Evolutionary conservation across 768 basidiomycete genomes (phyloP), one percentile per base, ranked within the genome.

Genomic region (Naganishia vishniacii): DNA sequence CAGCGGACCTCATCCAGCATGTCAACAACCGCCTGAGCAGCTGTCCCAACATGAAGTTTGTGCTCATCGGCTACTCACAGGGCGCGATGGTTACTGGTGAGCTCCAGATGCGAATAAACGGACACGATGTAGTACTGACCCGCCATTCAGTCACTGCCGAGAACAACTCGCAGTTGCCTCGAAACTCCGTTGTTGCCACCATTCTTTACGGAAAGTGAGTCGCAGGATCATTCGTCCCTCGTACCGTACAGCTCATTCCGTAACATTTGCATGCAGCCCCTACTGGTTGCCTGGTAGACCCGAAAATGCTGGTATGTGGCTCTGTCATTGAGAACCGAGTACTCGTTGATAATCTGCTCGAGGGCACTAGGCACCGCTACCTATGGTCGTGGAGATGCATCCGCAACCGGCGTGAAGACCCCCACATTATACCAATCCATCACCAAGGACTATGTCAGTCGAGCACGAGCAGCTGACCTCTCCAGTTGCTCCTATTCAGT

Each of bases 121-220:
- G 18, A 18, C 29, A 3, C n/a, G 25, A 48, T 26, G 18, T 32
- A 25, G 23, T 51, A 5, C 13, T 44, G 5, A 20, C 11, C 42
- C 18, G 5, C 29, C 3, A n/a, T 34, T 23, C 31, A 51, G 60
- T 61, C 45, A 61, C 42, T 18, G 60, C 60, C 23, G 60, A 61
- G 32, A 61, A 61, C 60, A 47, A 61, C 31, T 29, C 44, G 12
- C 45, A 45, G 60, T 41, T 61, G 29, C 60, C 60, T 1, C 18
- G 28, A 23, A 47, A 48, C 29, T 32, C 60, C 29, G 46, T 61
- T 26, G 60, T 61, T 29, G 60, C 60, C 16, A 47, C 60, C 31
- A 48, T 61, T 25, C 45, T 61, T 18, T 61, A 61, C 31, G 60
- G 60, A 48, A 61, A 61, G 60, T 61, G 25, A 61, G 60, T 61